Evolutionary conservation across 1,139 yeast species (phyloP), one percentile per base, ranked within the genome.

Genomic region (Candida sp.): DNA sequence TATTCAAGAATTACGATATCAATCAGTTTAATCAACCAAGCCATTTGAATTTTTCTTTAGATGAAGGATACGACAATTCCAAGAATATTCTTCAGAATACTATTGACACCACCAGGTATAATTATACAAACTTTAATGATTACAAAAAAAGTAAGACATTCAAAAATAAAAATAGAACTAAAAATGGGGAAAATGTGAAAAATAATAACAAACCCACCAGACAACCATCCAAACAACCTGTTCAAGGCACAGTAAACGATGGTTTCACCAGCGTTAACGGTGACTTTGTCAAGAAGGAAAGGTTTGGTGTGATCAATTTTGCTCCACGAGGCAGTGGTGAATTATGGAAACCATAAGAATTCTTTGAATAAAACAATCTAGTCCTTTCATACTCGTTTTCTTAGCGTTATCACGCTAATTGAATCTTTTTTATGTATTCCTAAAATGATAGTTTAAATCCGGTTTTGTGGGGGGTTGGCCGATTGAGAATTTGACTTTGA

Each of bases 291-390:
- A 66, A 61, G 40, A 62, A 62, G 39, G 82, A 77, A 50, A 64
- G 65, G 22, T 76, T 68, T 51, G 70, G 70, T 41, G 63, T 68
- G 4, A 73, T 76, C 37, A 73, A 72, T 42, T 79, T 66, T 61
- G 84, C 82, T 2, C 80, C 82, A 30, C 68, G 85, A 57, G 81
- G 79, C 4, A 48, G 54, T 7, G 84, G 84, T 2, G 59, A 73
- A 43, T 62, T 79, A 41, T 79, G 84, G 84, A 66, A 58, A 34
- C 81, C 82, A 47, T 66, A 51, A 50, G 11, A 25, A 23, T 19
- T 15, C 19, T 15, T 15, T 15, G 19, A 15, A 15, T 15, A 15
- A 15, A 15, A 15, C 2, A 15, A 15, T 15, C 19, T 15, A 15
- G 19, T 15, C 19, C 19, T 15, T 15, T 15, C 2, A 15, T 15